Evolutionary conservation across 2,329 filamentous ascomycete genomes (phyloP).

Genomic region (Sporothrix inflata): DNA sequence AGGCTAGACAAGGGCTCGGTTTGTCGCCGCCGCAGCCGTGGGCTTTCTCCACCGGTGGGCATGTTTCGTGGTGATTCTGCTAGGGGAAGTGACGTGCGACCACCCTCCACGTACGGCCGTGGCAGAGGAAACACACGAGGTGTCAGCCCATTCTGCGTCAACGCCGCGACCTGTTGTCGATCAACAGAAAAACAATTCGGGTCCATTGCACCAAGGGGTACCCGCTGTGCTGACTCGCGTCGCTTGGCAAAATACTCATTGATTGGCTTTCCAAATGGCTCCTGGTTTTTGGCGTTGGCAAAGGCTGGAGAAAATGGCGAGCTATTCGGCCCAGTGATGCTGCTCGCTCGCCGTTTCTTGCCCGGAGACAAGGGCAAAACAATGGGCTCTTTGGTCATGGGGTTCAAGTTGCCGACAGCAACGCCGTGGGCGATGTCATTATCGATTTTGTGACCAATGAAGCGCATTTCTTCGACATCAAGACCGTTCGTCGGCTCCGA

Average conservation of each 20-base stretch:
- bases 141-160: constrained; percentile 54
- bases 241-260: constrained; percentile 58
- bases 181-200: constrained; percentile 63
- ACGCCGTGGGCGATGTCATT: constrained; percentile 71
- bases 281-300: background rate
- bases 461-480: constrained; percentile 72
- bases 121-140: constrained; percentile 63
- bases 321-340: constrained; percentile 36
- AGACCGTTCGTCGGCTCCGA: constrained; percentile 67
- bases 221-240: constrained; percentile 45
- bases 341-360: constrained; percentile 43
- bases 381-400: constrained; percentile 78
- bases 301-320: constrained; percentile 30
- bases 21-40: constrained; percentile 52
- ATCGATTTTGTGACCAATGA: constrained; percentile 75
- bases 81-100: constrained; percentile 31
- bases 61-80: constrained; percentile 21
- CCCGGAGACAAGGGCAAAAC: constrained; percentile 47
- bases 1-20: constrained; percentile 57
- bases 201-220: constrained; percentile 66
- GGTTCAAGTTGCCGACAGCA: constrained; percentile 81
- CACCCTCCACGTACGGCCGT: constrained; percentile 56
- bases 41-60: constrained; percentile 41
- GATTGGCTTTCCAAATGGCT: constrained; percentile 53
- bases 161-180: constrained; percentile 50